Percentiles rank a stretch among this genome's conserved stretches.
Conservation (phyloP, 192 early-diverging fungal species). For the Coemansia sp. region DNA sequence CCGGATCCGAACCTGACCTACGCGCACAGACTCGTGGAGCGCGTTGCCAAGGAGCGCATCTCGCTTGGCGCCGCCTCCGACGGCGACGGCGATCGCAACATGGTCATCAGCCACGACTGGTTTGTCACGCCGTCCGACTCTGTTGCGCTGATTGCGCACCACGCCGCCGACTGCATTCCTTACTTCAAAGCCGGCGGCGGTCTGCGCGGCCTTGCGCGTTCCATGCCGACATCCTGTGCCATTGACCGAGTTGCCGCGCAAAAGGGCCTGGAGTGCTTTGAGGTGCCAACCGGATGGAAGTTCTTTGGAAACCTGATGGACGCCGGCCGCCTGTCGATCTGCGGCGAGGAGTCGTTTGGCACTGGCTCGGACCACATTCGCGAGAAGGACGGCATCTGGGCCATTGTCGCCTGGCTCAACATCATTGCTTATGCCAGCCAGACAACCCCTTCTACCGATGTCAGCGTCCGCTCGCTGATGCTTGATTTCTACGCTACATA, state of each 20-base stretch:
- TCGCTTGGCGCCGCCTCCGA: conserved; percentile 95
- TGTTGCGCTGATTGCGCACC: conserved; percentile 93
- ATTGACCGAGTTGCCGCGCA: conserved; percentile 86
- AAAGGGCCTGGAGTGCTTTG: conserved; percentile 75
- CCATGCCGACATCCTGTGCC: conserved; percentile 95
- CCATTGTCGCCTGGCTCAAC: conserved; percentile 94
- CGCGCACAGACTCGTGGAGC: conserved; percentile 89
- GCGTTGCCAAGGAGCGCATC: conserved; percentile 76
- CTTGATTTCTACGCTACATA: conserved; percentile 76
- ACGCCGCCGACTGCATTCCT: conserved; percentile 82
- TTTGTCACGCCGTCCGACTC: conserved; percentile 98
- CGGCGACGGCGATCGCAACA: conserved; percentile 98
- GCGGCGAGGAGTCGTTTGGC: conserved; percentile 98
- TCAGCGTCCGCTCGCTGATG: conserved; percentile 77
- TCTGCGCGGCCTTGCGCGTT: conserved; percentile 84
- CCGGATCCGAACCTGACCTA: conserved; percentile 99
- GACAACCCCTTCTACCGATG: conserved; percentile 40
- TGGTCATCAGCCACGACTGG: conserved; percentile 93
- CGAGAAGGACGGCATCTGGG: conserved; percentile 99
- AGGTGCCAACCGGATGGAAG: conserved; percentile 93
- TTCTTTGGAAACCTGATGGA: conserved; percentile 99
- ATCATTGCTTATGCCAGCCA: conserved; percentile 80
- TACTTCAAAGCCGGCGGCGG: conserved; percentile 81
- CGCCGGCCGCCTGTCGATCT: conserved; percentile 87
- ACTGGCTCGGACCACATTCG: conserved; percentile 98